A percentile compares a stretch with the other conserved stretches of the same genome.
Evolutionary conservation across 1,139 yeast genomes (phyloP).

Genomic region (Yamadazyma dushanensis): DNA sequence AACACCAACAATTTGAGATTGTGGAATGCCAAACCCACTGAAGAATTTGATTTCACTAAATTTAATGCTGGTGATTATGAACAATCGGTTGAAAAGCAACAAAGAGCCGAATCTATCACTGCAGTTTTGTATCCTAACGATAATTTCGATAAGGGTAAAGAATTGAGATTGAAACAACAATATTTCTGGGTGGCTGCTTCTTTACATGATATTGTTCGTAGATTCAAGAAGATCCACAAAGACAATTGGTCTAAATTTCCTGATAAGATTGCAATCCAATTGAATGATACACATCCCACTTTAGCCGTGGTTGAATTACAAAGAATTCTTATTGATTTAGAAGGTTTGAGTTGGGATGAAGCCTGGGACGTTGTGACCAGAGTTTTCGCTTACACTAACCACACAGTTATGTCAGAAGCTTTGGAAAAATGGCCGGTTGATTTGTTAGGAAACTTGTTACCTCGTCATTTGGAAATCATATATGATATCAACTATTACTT

Average conservation of each 20-base stretch:
- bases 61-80: conserved; percentile 91
- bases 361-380: conserved; percentile 84
- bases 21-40: conserved; percentile 89
- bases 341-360: conserved; percentile 73
- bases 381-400: conserved; percentile 92
- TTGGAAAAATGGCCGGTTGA: conserved; percentile 95
- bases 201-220: conserved; percentile 84
- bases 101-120: conserved; percentile 86
- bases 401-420: conserved; percentile 93
- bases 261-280: conserved; percentile 86
- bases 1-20: conserved; percentile 88
- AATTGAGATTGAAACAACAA: conserved; percentile 89
- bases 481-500: conserved; percentile 83
- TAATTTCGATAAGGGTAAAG: conserved; percentile 89
- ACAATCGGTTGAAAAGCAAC: conserved; percentile 81
- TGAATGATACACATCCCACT: conserved; percentile 95
- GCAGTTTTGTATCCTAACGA: conserved; percentile 93
- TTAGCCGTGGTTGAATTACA: conserved; percentile 88
- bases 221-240: conserved; percentile 78
- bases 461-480: conserved; percentile 89
- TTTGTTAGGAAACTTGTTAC: conserved; percentile 72
- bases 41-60: conserved; percentile 88
- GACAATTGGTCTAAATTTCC: conserved; percentile 78
- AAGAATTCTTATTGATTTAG: conserved; percentile 81
- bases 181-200: conserved; percentile 98